Evolutionary conservation across 78 protist genomes (phyloP), one percentile per base, ranked within the genome.

Genomic region (Bigelowiella natans): DNA sequence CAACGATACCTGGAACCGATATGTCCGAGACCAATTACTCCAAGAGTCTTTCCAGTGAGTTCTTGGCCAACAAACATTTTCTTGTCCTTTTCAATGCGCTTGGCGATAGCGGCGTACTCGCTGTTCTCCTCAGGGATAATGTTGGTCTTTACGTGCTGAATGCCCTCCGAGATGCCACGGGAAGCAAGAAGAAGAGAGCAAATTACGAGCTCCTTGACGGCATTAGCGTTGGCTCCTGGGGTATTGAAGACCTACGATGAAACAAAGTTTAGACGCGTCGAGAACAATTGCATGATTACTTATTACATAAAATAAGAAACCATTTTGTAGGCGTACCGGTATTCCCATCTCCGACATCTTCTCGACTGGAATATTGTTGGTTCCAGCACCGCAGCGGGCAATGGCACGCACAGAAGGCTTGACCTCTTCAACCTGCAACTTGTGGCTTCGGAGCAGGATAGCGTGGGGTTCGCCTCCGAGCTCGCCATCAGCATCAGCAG

Each of bases 221-320:
- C 34, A 64, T 87, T 87, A 37, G 89, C 89, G 89, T 87, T 87
- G 1, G 89, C 89, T 31, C 89, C 89, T 28, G 89, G 89, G 63
- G 89, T 87, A 64, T 87, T 87, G 30, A 87, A 87, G 26, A 87
- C 88, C 88, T 86, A 11, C 18, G n/a, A n/a, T n/a, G n/a, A n/a
- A n/a, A n/a, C n/a, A n/a, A n/a, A n/a, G n/a, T n/a, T n/a, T n/a
- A n/a, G n/a, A n/a, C n/a, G n/a, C n/a, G n/a, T n/a, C n/a, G n/a
- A n/a, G n/a, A n/a, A n/a, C n/a, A n/a, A n/a, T n/a, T n/a, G n/a
- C n/a, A n/a, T n/a, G n/a, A n/a, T n/a, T n/a, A n/a, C n/a, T n/a
- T n/a, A n/a, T n/a, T n/a, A n/a, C n/a, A n/a, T n/a, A n/a, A n/a
- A n/a, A n/a, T n/a, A n/a, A n/a, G n/a, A 28, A 51, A 28, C 34